phyloP scores from a whole-genome alignment of 208 protist genomes.

The Leishmania tropica region DNA sequence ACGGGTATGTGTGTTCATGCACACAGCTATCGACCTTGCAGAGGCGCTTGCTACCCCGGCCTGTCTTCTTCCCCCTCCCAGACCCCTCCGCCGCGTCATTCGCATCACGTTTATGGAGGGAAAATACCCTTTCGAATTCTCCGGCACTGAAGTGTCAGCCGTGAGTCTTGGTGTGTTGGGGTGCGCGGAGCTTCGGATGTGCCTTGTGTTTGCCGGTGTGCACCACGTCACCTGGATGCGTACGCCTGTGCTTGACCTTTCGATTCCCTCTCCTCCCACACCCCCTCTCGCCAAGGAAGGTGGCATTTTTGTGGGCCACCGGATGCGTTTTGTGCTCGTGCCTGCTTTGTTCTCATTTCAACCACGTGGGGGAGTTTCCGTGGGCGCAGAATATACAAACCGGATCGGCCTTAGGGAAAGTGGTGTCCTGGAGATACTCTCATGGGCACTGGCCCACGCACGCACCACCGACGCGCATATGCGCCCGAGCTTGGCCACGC shows the following conservation, averaged over 20 bases:
- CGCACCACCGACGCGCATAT: background rate
- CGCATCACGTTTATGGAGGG: background rate
- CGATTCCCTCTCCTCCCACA: background rate
- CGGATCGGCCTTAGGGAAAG: background rate
- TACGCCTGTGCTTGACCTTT: background rate
- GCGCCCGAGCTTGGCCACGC: background rate
- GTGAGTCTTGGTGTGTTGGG: background rate
- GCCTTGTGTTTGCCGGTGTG: background rate
- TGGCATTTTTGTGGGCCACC: background rate
- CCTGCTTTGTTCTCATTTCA: background rate
- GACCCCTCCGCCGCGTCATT: background rate
- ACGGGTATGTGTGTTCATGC: slow-evolving; percentile 7
- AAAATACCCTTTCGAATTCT: background rate
- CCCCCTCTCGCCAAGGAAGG: background rate
- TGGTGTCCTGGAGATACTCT: background rate
- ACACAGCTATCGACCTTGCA: background rate
- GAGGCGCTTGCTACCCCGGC: background rate
- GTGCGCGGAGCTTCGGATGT: background rate
- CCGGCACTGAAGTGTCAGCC: background rate
- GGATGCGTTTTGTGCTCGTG: background rate
- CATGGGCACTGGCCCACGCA: background rate
- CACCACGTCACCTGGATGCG: background rate
- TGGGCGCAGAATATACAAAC: background rate
- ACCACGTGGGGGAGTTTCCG: background rate
- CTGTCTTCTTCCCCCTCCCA: background rate